Percentiles rank a stretch among this genome's conserved stretches.
Evolutionary conservation across 129 eudicot species (phyloP).

Genomic region (Smallanthus sonchifolius): DNA sequence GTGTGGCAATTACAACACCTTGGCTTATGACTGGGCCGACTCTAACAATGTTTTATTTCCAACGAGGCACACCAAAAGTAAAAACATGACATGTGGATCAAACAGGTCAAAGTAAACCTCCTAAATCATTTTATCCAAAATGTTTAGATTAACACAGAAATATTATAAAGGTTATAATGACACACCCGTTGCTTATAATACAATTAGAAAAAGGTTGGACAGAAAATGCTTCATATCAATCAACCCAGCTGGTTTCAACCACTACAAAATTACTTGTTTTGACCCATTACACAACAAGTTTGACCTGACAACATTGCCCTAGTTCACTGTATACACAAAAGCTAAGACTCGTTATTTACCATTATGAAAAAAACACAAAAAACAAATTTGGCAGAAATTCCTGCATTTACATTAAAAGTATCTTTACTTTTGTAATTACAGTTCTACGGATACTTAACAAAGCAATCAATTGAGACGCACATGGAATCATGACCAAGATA

Average conservation of each 20-base stretch:
- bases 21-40: background rate
- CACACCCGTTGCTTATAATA: background rate
- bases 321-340: background rate
- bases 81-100: background rate
- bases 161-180: background rate
- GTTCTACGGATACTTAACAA: background rate
- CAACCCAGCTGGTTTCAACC: background rate
- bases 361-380: background rate
- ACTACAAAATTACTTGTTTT: background rate
- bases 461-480: background rate
- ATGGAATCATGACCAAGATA: background rate
- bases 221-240: background rate
- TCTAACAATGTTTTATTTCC: background rate
- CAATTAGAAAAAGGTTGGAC: background rate
- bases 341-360: background rate
- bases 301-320: background rate
- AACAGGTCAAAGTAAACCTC: background rate
- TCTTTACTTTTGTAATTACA: background rate
- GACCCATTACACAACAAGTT: background rate
- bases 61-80: background rate
- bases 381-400: background rate
- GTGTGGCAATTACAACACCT: background rate
- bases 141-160: background rate
- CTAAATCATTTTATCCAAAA: background rate
- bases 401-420: background rate